phyloP scores from a whole-genome alignment of 106 monocot genomes.

The Dioscorea alata region DNA sequence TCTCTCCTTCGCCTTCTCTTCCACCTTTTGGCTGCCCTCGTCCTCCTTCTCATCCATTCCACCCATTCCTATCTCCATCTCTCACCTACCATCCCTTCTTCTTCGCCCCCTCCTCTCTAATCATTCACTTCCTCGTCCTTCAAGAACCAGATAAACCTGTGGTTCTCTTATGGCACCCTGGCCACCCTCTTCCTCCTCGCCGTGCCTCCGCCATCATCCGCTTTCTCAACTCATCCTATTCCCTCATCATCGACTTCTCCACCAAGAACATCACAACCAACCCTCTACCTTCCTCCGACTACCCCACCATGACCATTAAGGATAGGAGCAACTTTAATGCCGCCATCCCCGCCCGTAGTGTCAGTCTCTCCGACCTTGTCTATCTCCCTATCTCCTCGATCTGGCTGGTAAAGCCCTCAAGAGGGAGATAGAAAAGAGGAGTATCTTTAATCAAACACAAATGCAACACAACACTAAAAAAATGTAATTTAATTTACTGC shows the following conservation, averaged over 20 bases:
- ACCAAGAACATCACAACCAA: slow-evolving; percentile 13
- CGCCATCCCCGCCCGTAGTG: slow-evolving; percentile 40
- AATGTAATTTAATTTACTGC: no score
- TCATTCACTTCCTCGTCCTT: slow-evolving; percentile 71
- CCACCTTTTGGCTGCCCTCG: slow-evolving; percentile 19
- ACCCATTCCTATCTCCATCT: slow-evolving; percentile 14
- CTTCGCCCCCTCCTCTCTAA: slow-evolving; percentile 55
- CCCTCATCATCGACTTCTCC: slow-evolving; percentile 37
- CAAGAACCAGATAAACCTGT: slow-evolving; percentile 52
- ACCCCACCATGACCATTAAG: slow-evolving; percentile 74
- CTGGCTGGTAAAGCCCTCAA: slow-evolving; percentile 57
- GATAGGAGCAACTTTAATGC: slow-evolving; percentile 69
- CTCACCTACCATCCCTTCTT: slow-evolving; percentile 48
- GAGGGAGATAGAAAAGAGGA: no score
- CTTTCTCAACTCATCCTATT: slow-evolving; percentile 25
- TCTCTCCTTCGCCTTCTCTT: slow-evolving; percentile 31
- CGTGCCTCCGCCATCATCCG: slow-evolving; percentile 41
- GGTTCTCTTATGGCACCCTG: slow-evolving; percentile 35
- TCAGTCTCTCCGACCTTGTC: slow-evolving; percentile 70
- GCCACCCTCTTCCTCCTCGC: slow-evolving; percentile 38
- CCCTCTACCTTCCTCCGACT: slow-evolving; percentile 41
- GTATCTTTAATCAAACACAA: no score
- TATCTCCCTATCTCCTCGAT: slow-evolving; percentile 83
- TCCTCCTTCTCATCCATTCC: slow-evolving; percentile 29
- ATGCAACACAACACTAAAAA: no score